These are phyloP conservation scores for Phytophthora fragariaefolia DNA, from an alignment of 352 stramenopile genomes.

Conservation along the genomic window DNA sequence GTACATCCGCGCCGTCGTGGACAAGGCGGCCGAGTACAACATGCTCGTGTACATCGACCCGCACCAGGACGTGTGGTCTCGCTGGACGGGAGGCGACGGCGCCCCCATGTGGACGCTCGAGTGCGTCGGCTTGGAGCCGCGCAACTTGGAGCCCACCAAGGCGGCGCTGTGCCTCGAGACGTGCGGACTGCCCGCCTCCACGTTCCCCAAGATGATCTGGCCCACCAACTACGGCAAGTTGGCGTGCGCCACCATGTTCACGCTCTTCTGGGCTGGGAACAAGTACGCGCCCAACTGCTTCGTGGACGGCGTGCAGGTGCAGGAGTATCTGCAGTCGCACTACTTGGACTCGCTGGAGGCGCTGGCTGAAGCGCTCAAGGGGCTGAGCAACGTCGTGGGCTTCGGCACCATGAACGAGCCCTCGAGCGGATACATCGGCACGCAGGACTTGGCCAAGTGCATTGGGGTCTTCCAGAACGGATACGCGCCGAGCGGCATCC, in stretches of 20 bases:
- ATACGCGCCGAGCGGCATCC: constrained; percentile 71
- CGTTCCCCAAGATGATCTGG: constrained; percentile 92
- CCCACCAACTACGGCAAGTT: constrained; percentile 91
- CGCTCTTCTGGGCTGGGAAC: constrained; percentile 86
- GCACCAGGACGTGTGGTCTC: constrained; percentile 93
- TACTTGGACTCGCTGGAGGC: constrained; percentile 79
- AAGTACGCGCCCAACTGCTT: constrained; percentile 68
- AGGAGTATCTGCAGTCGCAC: constrained; percentile 87
- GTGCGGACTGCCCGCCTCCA: constrained; percentile 32
- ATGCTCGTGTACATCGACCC: constrained; percentile 88
- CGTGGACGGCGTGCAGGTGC: constrained; percentile 78
- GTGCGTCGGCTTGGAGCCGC: constrained; percentile 72
- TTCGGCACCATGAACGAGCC: constrained; percentile 93
- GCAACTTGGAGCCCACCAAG: constrained; percentile 73
- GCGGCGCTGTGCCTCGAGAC: constrained; percentile 78
- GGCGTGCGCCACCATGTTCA: constrained; percentile 91
- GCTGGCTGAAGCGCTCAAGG: constrained; percentile 63
- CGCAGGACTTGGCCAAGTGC: constrained; percentile 47
- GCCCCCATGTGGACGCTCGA: constrained; percentile 90
- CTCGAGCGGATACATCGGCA: constrained; percentile 68
- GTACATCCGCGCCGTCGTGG: constrained; percentile 74
- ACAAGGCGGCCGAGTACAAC: constrained; percentile 61
- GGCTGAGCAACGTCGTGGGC: constrained; percentile 81
- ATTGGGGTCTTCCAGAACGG: constrained; percentile 63
- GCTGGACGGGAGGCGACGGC: constrained; percentile 89